Conservation (phyloP, 164 flowering plant genomes). For the Macadamia integrifolia region DNA sequence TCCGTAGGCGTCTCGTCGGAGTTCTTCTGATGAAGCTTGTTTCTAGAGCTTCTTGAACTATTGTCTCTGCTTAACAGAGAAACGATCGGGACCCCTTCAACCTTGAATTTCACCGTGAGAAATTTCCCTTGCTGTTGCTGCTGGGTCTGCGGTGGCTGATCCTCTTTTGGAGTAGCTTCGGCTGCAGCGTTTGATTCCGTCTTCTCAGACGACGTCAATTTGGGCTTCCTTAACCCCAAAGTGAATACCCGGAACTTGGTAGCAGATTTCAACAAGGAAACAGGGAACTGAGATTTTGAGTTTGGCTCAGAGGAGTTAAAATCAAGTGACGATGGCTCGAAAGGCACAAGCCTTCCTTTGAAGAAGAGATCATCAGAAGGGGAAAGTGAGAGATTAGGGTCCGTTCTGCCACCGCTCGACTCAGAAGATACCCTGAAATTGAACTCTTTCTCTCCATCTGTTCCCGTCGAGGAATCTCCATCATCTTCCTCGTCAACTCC, state of each 20-base stretch:
- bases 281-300: constrained; percentile 35
- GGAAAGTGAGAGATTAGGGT: constrained; percentile 32
- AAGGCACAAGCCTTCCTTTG: constrained; percentile 57
- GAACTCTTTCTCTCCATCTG: constrained; percentile 41
- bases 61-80: constrained; percentile 55
- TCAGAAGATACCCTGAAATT: constrained; percentile 50
- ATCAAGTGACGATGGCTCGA: constrained; percentile 30
- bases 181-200: constrained; percentile 10
- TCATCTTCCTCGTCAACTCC: constrained; percentile 13
- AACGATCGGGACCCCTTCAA: constrained; percentile 47
- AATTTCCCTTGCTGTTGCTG: constrained; percentile 22
- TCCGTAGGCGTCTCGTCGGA: constrained; percentile 21
- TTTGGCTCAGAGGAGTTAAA: constrained; percentile 22
- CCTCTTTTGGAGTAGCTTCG: neutral
- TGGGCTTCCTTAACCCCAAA: constrained; percentile 46
- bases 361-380: constrained; percentile 69
- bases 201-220: constrained; percentile 9
- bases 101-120: constrained; percentile 54
- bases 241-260: constrained; percentile 53
- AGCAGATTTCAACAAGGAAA: constrained; percentile 39
- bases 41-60: constrained; percentile 29
- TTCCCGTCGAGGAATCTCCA: constrained; percentile 13
- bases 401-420: constrained; percentile 23
- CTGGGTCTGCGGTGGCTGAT: constrained; percentile 1
- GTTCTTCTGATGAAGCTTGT: constrained; percentile 21